phyloP scores from a whole-genome alignment of 2,329 filamentous ascomycete genomes.

The Blumeria hordei region DNA sequence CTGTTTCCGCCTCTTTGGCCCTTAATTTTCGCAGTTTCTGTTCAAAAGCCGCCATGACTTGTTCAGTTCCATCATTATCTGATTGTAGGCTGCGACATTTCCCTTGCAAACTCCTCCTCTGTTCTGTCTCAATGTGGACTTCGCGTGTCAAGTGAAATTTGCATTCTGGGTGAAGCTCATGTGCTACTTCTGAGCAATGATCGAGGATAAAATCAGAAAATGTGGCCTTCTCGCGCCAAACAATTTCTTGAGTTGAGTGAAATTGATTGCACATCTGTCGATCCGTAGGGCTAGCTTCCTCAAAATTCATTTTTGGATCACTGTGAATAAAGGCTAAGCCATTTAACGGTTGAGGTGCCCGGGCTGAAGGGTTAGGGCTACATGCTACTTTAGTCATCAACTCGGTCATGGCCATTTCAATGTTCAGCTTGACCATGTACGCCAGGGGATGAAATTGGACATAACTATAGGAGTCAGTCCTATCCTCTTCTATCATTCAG shows the following conservation, averaged over 20 bases:
- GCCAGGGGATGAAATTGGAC: conserved; percentile 20
- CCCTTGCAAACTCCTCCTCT: neutral
- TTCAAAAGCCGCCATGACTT: neutral
- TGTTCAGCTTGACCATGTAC: conserved; percentile 21
- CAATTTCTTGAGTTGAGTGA: neutral
- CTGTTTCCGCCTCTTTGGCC: neutral
- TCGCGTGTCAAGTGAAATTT: conserved; percentile 1
- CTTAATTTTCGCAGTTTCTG: neutral
- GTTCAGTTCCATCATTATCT: neutral
- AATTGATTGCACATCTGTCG: neutral
- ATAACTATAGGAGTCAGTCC: conserved; percentile 7
- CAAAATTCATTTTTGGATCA: neutral
- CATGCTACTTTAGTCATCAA: conserved; percentile 15
- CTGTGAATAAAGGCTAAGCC: neutral
- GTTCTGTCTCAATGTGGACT: neutral
- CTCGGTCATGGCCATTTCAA: conserved; percentile 21
- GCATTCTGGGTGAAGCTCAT: neutral
- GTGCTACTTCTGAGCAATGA: neutral
- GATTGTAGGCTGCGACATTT: neutral
- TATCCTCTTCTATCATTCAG: neutral
- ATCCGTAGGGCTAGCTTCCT: neutral
- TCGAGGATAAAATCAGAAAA: neutral
- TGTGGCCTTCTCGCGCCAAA: neutral
- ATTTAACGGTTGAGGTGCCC: neutral
- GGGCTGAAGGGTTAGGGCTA: conserved; percentile 1